These are phyloP conservation scores for Coemansia pectinata DNA, from an alignment of 192 early-diverging fungal genomes.

Conservation along the genomic window DNA sequence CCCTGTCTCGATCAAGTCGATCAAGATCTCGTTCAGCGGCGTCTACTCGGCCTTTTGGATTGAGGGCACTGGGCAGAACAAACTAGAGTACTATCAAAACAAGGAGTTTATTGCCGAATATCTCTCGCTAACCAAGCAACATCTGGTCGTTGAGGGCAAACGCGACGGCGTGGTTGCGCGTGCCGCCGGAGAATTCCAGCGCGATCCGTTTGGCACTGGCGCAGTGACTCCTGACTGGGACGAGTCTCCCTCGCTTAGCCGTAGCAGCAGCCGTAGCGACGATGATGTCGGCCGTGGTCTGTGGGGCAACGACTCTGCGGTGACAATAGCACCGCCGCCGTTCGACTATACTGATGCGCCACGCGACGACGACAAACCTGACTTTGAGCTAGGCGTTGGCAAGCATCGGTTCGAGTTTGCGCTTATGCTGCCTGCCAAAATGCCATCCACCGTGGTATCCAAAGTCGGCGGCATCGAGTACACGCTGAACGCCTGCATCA, in stretches of 20 bases:
- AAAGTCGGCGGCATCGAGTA: conserved; percentile 43
- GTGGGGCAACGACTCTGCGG: conserved; percentile 11
- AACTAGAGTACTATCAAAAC: conserved; percentile 34
- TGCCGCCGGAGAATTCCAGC: neutral
- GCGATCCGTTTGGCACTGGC: conserved; percentile 2
- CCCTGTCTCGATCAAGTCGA: conserved; percentile 24
- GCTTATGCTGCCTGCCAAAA: conserved; percentile 27
- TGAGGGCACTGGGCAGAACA: conserved; percentile 18
- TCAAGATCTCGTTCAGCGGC: conserved; percentile 25
- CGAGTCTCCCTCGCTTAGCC: neutral
- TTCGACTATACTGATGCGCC: neutral
- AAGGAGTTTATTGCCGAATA: conserved; percentile 31
- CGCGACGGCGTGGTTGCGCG: neutral
- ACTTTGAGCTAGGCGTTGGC: conserved; percentile 22
- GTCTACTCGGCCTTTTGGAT: conserved; percentile 36
- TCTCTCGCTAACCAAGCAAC: conserved; percentile 5
- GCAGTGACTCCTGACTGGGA: neutral
- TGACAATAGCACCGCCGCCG: conserved; percentile 8
- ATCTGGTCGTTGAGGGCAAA: conserved; percentile 7
- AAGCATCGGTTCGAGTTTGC: conserved; percentile 35
- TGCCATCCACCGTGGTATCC: conserved; percentile 41
- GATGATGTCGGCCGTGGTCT: neutral
- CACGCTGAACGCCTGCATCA: conserved; percentile 17
- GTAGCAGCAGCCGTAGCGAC: conserved; percentile 23
- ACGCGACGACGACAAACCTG: neutral